Evolutionary conservation across 148 eudicot species (phyloP).

Genomic region (Hydrangea macrophylla): DNA sequence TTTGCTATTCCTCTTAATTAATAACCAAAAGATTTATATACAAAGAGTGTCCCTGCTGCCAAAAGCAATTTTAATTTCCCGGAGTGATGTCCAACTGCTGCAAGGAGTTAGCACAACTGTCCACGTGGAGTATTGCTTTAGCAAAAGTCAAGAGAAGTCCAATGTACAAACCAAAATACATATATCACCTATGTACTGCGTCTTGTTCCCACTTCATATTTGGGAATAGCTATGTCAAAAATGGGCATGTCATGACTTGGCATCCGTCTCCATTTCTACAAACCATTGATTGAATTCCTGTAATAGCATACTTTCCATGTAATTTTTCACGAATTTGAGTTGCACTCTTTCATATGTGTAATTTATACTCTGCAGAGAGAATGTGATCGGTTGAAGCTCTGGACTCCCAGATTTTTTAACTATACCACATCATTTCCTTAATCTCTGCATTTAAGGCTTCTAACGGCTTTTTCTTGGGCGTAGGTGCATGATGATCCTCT

Average conservation of each 20-base stretch:
- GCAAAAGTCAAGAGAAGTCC: background rate
- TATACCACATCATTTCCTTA: background rate
- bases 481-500: slow-evolving; percentile 91
- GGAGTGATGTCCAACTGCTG: too few relatives aligned
- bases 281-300: background rate
- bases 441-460: slow-evolving; percentile 9
- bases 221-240: background rate
- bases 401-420: background rate
- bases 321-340: background rate
- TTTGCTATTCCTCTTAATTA: too few relatives aligned
- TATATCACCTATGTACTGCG: too few relatives aligned
- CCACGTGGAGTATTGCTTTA: too few relatives aligned
- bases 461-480: slow-evolving; percentile 15
- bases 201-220: too few relatives aligned
- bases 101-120: too few relatives aligned
- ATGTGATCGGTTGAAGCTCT: background rate
- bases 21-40: too few relatives aligned
- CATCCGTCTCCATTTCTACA: background rate
- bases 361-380: background rate
- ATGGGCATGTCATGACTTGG: background rate
- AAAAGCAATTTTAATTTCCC: too few relatives aligned
- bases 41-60: background rate
- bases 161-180: background rate
- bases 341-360: background rate
- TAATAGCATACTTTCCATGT: background rate